Conservation (phyloP, 495 filamentous ascomycete genomes). For the Baudoinia panamericana region DNA sequence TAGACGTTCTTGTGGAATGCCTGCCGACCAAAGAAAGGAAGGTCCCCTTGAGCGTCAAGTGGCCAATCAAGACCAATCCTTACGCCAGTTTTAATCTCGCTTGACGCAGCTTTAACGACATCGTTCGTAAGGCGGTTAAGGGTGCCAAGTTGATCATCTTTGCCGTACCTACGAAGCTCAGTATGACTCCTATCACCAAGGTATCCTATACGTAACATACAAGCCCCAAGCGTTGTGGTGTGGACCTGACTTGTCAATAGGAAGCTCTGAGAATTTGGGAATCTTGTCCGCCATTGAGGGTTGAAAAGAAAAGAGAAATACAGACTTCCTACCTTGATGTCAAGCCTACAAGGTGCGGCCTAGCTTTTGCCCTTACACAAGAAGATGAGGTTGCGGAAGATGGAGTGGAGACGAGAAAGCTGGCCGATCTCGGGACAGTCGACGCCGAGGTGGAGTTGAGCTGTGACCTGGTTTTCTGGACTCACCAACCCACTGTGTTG, state of each 20-base stretch:
- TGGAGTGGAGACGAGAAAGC: too few species aligned
- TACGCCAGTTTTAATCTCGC: conserved; percentile 26
- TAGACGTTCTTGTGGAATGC: conserved; percentile 29
- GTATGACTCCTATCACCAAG: not conserved
- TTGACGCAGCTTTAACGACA: conserved; percentile 24
- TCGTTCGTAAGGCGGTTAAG: conserved; percentile 27
- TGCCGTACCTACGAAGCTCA: conserved; percentile 22
- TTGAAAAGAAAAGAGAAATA: not conserved
- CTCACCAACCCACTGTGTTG: too few species aligned
- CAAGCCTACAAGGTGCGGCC: too few species aligned
- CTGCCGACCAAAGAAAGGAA: conserved; percentile 29
- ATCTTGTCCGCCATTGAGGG: conserved; percentile 19
- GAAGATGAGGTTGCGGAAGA: too few species aligned
- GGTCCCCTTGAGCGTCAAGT: conserved; percentile 26
- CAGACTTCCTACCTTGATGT: not conserved
- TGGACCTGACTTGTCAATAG: conserved; percentile 22
- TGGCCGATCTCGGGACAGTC: too few species aligned
- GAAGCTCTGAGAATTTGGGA: conserved; percentile 23
- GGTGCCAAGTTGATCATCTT: conserved; percentile 27
- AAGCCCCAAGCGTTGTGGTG: conserved; percentile 27
- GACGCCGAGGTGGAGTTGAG: too few species aligned
- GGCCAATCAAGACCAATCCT: conserved; percentile 30
- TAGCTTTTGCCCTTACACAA: too few species aligned
- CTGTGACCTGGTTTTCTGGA: too few species aligned
- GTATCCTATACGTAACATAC: conserved; percentile 8